Evolutionary conservation across 164 flowering plant genomes (phyloP).

Genomic region (Saururus chinensis): DNA sequence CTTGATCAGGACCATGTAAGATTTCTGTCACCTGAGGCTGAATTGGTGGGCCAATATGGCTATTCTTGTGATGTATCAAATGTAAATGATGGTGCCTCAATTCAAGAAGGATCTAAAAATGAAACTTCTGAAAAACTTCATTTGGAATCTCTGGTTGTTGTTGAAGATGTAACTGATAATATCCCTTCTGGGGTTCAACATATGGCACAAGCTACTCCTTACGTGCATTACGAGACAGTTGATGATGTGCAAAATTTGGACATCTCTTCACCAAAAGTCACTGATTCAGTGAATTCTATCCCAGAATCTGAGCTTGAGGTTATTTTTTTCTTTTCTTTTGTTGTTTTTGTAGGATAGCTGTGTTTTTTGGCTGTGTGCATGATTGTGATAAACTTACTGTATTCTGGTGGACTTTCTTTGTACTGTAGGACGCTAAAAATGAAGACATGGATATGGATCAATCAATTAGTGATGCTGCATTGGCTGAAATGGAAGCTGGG

Average conservation of each 20-base stretch:
- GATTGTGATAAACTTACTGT: neutral
- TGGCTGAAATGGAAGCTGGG: constrained; percentile 71
- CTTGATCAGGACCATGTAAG: constrained; percentile 16
- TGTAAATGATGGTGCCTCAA: constrained; percentile 10
- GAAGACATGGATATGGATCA: constrained; percentile 19
- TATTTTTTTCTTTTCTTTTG: neutral
- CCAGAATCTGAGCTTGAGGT: constrained; percentile 37
- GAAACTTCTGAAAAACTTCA: constrained; percentile 11
- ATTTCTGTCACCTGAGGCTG: constrained; percentile 6
- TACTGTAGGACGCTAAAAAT: constrained; percentile 22
- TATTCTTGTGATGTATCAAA: constrained; percentile 4
- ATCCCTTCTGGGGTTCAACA: constrained; percentile 18
- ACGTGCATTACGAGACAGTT: constrained; percentile 19
- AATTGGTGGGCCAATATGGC: constrained; percentile 3
- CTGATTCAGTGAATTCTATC: constrained; percentile 22
- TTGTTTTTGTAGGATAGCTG: neutral
- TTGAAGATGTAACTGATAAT: constrained; percentile 48
- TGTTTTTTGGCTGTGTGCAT: neutral
- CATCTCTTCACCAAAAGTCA: constrained; percentile 16
- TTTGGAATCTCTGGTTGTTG: constrained; percentile 21
- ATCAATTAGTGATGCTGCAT: constrained; percentile 42
- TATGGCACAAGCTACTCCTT: constrained; percentile 20
- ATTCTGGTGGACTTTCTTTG: neutral
- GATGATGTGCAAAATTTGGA: constrained; percentile 9
- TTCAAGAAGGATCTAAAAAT: constrained; percentile 13